Evolutionary conservation across 768 basidiomycete species (phyloP), one percentile per base, ranked within the genome.

Genomic region (Cystofilobasidium capitatum): DNA sequence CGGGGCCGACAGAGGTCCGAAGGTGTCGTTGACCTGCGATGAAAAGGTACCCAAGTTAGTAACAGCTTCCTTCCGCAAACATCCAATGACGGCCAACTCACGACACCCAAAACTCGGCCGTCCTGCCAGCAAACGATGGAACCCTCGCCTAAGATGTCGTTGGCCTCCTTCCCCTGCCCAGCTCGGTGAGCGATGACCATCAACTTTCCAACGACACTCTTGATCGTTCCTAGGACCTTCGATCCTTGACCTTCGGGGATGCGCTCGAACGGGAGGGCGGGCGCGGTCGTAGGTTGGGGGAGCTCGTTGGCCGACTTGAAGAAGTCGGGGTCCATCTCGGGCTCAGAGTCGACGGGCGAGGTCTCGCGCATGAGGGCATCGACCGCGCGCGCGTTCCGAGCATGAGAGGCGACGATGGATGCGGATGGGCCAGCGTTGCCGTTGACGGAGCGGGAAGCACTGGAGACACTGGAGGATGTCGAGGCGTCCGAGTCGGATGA

Each of bases 1-100:
- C 16, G 68, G 68, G 20, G 39, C 33, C n/a, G 62, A 47, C 13
- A 64, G 31, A 0, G 68, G 62, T 14, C 68, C 68, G 22, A 69
- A 69, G n/a, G 68, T 69, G 26, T 69, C 68, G 31, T 69, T 55
- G 20, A 69, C 58, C 68, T 69, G 44, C n/a, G 16, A 0, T 13
- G n/a, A n/a, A 13, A 22, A 36, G 5, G 33, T 29, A 22, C 2
- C 8, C 31, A 20, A 49, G 40, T 6, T 17, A 49, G 20, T 13
- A 45, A 20, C 29, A 33, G n/a, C n/a, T n/a, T n/a, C n/a, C n/a
- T n/a, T n/a, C n/a, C n/a, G n/a, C n/a, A n/a, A n/a, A n/a, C n/a
- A n/a, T n/a, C n/a, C n/a, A 47, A n/a, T 20, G 26, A 26, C 8
- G 7, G n/a, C 3, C 10, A 12, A 58, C 68, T 49, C 44, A 69